Conservation (phyloP, 257 asterid genomes). For the Parsonsia alboflavescens region DNA sequence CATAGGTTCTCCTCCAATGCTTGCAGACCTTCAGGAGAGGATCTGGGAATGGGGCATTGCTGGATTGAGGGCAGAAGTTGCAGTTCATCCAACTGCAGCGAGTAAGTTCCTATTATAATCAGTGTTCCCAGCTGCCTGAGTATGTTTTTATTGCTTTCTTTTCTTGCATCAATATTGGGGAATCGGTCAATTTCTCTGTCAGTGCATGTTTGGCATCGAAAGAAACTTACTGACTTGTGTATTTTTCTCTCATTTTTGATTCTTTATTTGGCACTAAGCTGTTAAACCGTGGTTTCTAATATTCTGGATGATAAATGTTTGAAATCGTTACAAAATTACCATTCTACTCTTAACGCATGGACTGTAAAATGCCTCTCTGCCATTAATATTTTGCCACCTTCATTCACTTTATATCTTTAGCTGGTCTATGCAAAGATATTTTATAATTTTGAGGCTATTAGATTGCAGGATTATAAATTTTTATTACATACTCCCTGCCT, state of each 20-base stretch:
- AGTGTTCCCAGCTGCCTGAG: constrained; percentile 11
- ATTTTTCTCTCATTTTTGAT: background rate
- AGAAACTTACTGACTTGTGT: too few species aligned
- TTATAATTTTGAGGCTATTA: background rate
- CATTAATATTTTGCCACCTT: background rate
- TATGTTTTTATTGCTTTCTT: background rate
- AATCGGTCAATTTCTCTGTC: constrained; percentile 5
- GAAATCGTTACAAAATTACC: background rate
- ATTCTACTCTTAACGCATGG: background rate
- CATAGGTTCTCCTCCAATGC: constrained; percentile 64
- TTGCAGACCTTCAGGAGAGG: constrained; percentile 70
- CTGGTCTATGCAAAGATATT: background rate
- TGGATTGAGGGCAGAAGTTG: constrained; percentile 92
- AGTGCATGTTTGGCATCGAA: background rate
- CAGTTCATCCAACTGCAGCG: constrained; percentile 80
- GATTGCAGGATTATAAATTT: background rate
- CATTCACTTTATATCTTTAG: background rate
- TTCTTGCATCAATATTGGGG: background rate
- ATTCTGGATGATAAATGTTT: background rate
- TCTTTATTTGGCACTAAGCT: background rate
- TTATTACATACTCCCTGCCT: background rate
- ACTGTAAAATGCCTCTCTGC: background rate
- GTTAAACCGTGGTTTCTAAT: background rate
- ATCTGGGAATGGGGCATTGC: constrained; percentile 64
- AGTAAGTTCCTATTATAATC: constrained; percentile 32